These are phyloP conservation scores for Yamadazyma tumulicola DNA, from an alignment of 805 yeast species.

Conservation along the genomic window DNA sequence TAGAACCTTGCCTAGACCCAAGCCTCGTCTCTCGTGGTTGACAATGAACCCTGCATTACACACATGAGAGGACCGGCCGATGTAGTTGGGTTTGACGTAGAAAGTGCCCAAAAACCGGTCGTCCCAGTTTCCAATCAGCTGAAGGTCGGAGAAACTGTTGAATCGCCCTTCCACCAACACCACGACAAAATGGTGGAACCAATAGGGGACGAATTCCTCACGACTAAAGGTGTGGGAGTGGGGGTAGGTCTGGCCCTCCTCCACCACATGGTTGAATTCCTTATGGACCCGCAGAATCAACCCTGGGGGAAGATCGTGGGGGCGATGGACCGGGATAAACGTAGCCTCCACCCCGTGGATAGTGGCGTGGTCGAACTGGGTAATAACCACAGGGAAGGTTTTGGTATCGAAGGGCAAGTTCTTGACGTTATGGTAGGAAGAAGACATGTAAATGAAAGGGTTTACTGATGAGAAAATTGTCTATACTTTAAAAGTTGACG, in stretches of 20 bases:
- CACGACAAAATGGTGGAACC: constrained; percentile 67
- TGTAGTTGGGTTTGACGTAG: constrained; percentile 82
- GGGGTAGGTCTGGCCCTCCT: constrained; percentile 76
- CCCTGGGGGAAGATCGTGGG: constrained; percentile 46
- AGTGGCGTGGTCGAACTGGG: constrained; percentile 36
- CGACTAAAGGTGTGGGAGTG: constrained; percentile 34
- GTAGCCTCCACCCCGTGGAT: constrained; percentile 48
- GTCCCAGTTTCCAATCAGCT: constrained; percentile 38
- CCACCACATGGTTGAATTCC: constrained; percentile 64
- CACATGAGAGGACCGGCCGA: constrained; percentile 79
- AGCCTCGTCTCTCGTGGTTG: constrained; percentile 54
- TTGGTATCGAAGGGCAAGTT: constrained; percentile 35
- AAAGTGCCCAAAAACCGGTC: constrained; percentile 63
- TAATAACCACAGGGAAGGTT: constrained; percentile 18
- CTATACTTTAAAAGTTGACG: too few species aligned
- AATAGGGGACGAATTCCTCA: constrained; percentile 57
- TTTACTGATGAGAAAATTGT: too few species aligned
- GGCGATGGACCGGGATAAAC: constrained; percentile 54
- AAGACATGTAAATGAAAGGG: too few species aligned
- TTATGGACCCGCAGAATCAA: constrained; percentile 45
- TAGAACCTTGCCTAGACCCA: constrained; percentile 64
- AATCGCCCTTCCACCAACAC: constrained; percentile 53
- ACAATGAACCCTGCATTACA: constrained; percentile 90
- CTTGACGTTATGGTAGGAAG: constrained; percentile 12
- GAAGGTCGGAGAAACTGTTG: constrained; percentile 12